phyloP scores from a whole-genome alignment of 2,329 filamentous ascomycete genomes.

The Talaromyces sp. region DNA sequence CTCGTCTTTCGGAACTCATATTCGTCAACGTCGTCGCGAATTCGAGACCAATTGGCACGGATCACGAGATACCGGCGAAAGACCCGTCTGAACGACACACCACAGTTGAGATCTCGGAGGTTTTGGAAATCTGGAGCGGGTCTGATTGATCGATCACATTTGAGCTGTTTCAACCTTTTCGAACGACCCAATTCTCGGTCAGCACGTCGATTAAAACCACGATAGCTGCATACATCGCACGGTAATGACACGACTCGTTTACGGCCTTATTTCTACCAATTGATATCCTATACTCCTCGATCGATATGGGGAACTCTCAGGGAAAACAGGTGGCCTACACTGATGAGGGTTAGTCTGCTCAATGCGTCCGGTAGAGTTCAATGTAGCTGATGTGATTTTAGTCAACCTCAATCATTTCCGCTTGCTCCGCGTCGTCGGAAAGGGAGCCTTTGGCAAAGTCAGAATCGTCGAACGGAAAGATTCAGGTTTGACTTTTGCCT shows the following conservation, averaged over 20 bases:
- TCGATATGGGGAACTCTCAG: constrained; percentile 84
- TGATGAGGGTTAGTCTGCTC: constrained; percentile 72
- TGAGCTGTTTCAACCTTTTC: not conserved
- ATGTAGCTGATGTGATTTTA: constrained; percentile 34
- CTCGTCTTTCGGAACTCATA: not conserved
- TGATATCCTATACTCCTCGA: constrained; percentile 5
- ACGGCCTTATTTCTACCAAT: constrained; percentile 8
- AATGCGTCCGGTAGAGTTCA: constrained; percentile 19
- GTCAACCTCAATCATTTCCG: constrained; percentile 98
- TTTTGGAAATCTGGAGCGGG: not conserved
- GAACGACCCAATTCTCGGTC: not conserved
- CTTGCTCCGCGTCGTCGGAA: constrained; percentile 88
- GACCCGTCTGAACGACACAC: not conserved
- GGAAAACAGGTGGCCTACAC: constrained; percentile 89
- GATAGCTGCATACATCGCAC: not conserved
- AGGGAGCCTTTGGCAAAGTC: constrained; percentile 97
- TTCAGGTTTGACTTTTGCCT: constrained; percentile 84
- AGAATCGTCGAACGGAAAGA: constrained; percentile 98
- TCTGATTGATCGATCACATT: not conserved
- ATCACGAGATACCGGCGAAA: not conserved
- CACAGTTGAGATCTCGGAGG: not conserved
- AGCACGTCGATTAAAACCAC: not conserved
- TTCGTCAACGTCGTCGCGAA: not conserved
- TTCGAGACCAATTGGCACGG: not conserved
- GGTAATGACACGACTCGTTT: constrained; percentile 11